Base-by-base conservation (phyloP, 2,329 filamentous ascomycete genomes). In the Aureobasidium sp. region DNA sequence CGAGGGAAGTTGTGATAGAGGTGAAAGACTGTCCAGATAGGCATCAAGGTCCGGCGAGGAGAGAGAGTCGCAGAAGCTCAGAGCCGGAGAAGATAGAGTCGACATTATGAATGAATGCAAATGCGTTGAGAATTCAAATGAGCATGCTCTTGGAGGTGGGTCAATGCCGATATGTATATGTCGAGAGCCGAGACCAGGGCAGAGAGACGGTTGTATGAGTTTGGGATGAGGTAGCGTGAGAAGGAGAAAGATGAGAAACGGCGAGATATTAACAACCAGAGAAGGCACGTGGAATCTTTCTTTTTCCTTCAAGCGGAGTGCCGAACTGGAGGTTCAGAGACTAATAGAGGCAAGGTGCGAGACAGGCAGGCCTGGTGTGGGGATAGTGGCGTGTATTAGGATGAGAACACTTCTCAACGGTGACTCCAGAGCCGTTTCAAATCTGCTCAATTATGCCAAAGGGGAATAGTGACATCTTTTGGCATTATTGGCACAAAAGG, bases 21-120 rank as follows among this genome's bases (percentile, higher is more conserved):
- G 55, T 50, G 68, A 68, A 62, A 70, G 66, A 6, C 66, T 60
- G 27, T 67, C 68, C 36, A 72, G 67, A 39, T 68, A 72, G 10
- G 71, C 70, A 55, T 73, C 71, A 36, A 73, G 66, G 53, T 71
- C 70, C 15, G 70, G 68, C 27, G 68, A 69, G 48, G 66, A 68
- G 23, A 73, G 66, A 36, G 68, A 69, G 48, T 72, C 69, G 65
- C 66, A 70, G 27, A 62, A 63, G 64, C 70, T 73, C n/a, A 68
- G 65, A 10, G 69, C 66, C 23, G 70, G 70, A 41, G 71, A 72
- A 36, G 68, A 66, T 23, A 67, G 68, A 6, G 51, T 44, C 34
- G 44, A 51, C 57, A 60, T 60, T 26, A 32, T 60, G 46, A 27
- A 39, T 12, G 26, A 32, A 17, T 32, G 47, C n/a, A 42, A 42